phyloP scores from a whole-genome alignment of 2,329 filamentous ascomycete species.

The Beauveria australis region DNA sequence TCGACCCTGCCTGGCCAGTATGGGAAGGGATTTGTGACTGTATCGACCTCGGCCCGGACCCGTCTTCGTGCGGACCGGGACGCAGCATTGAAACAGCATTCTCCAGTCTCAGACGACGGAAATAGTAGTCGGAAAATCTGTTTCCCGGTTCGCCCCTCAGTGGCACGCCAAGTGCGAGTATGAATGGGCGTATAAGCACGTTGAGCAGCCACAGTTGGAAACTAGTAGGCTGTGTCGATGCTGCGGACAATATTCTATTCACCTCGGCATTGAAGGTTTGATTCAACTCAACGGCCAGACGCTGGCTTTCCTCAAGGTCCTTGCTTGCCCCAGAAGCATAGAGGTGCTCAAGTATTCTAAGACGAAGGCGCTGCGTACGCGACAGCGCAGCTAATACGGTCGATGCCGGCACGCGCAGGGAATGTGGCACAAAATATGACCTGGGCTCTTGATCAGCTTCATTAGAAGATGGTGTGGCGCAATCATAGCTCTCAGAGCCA shows the following conservation, averaged over 20 bases:
- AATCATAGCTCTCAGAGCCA: slow-evolving; percentile 34
- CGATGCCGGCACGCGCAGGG: slow-evolving; percentile 23
- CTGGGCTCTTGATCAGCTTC: neutral
- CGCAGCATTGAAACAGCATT: neutral
- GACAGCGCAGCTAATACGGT: slow-evolving; percentile 16
- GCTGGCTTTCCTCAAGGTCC: neutral
- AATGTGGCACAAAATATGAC: neutral
- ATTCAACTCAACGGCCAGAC: neutral
- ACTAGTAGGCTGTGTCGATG: neutral
- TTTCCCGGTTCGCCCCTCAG: too few relatives aligned
- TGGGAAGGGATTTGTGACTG: too few relatives aligned
- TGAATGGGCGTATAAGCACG: slow-evolving; percentile 13
- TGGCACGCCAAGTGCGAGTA: slow-evolving; percentile 33
- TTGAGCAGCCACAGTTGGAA: slow-evolving; percentile 14
- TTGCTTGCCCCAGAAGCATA: slow-evolving; percentile 11
- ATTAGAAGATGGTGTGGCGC: slow-evolving; percentile 11
- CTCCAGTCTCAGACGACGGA: neutral
- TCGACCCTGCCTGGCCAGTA: neutral
- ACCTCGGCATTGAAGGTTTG: neutral
- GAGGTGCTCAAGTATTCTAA: slow-evolving; percentile 12
- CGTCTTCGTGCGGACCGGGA: neutral
- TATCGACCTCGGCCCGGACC: too few relatives aligned
- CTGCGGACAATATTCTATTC: neutral
- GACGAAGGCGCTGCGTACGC: slow-evolving; percentile 14
- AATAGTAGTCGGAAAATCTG: neutral